Base-by-base conservation (phyloP, 176 grass and related monocot species). In the Raddia guianensis region DNA sequence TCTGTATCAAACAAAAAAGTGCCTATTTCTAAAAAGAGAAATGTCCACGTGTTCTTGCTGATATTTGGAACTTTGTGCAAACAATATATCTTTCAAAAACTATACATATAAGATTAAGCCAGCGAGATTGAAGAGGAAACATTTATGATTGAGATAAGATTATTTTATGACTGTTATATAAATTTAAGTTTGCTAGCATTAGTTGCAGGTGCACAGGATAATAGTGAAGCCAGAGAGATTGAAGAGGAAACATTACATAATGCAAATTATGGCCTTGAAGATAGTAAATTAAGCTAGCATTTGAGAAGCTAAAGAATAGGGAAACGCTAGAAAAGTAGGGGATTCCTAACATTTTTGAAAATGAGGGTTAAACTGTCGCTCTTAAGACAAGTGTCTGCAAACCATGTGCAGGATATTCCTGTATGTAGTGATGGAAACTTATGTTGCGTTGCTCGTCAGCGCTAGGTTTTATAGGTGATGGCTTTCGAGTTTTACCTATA, bases 311-410 rank as follows among this genome's bases (percentile, higher is more conserved):
- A 57, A 7, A 66, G n/a, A 84, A 61, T 27, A 18, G 13, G 45
- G 45, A 84, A 51, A 62, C 64, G 32, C 63, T 60, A 63, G 58
- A 82, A 69, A 27, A 61, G 62, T 32, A 60, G 32, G 18, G 74
- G 65, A 68, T 72, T 68, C 84, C 70, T 81, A 69, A 60, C 63
- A 81, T 75, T 75, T 75, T 42, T 75, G 77, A 80, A 68, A 86
- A 58, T 12, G 77, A 68, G 46, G 47, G 76, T 49, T 80, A 80
- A 79, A 27, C 4, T 80, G 70, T 61, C 53, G 6, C 5, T 12
- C 44, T 81, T 20, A 52, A 52, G 63, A 81, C 75, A 72, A 65
- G n/a, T n/a, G 32, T 8, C 27, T 13, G n/a, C n/a, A 49, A 74
- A 73, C 13, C 40, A 57, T 59, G 32, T 54, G 12, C 16, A 9